A percentile compares a stretch with the other conserved stretches of the same genome.
These are phyloP conservation scores for Lolium multiflorum DNA, from an alignment of 176 grass and related monocot genomes.

Conservation along the genomic window DNA sequence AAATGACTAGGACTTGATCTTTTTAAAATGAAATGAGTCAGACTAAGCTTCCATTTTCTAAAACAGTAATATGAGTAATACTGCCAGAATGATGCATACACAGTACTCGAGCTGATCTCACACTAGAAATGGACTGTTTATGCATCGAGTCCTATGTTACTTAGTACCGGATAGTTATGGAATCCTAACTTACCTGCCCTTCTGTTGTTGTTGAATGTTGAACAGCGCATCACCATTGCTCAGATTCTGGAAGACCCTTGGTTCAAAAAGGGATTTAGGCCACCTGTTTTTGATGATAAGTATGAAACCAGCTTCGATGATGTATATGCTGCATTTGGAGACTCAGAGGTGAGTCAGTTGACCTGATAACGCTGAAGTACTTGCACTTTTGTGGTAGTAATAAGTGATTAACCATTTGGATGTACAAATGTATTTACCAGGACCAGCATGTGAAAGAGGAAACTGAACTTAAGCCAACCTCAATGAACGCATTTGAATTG, in stretches of 20 bases:
- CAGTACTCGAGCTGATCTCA: neutral
- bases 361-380: slow-evolving; percentile 36
- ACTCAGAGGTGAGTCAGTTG: slow-evolving; percentile 81
- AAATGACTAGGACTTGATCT: neutral
- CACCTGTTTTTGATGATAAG: slow-evolving; percentile 81
- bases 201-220: slow-evolving; percentile 30
- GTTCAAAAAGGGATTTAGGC: slow-evolving; percentile 95
- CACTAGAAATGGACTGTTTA: neutral
- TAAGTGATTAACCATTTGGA: slow-evolving; percentile 16
- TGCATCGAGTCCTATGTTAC: neutral
- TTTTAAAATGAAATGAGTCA: neutral
- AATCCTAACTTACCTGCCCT: slow-evolving; percentile 29
- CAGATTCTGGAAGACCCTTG: slow-evolving; percentile 94
- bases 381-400: slow-evolving; percentile 25
- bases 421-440: slow-evolving; percentile 54
- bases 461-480: slow-evolving; percentile 84
- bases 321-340: slow-evolving; percentile 92
- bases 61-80: neutral
- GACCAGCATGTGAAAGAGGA: slow-evolving; percentile 87
- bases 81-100: neutral
- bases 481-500: slow-evolving; percentile 98
- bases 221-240: slow-evolving; percentile 83
- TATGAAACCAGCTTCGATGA: slow-evolving; percentile 84
- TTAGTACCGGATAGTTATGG: neutral
- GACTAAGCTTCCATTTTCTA: neutral